Conservation (phyloP, 1,284 basidiomycete genomes). For the Trametes pubescens region DNA sequence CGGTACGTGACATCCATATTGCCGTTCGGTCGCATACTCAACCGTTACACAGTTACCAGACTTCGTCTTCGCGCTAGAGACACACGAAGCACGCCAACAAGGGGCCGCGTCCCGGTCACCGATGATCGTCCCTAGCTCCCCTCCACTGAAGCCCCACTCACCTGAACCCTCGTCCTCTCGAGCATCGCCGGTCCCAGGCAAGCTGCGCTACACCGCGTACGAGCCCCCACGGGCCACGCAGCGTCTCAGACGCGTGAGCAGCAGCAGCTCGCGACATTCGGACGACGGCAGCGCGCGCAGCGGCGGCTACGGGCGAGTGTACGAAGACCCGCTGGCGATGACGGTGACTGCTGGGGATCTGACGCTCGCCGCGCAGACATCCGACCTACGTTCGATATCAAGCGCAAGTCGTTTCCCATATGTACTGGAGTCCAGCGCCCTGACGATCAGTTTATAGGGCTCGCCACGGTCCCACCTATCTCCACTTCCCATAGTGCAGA, state of each 20-base stretch:
- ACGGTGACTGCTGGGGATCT: slow-evolving; percentile 66
- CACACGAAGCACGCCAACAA: slow-evolving; percentile 32
- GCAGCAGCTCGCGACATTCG: slow-evolving; percentile 40
- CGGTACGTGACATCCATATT: slow-evolving; percentile 48
- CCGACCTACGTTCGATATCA: slow-evolving; percentile 46
- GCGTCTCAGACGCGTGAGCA: slow-evolving; percentile 49
- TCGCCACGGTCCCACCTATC: slow-evolving; percentile 29
- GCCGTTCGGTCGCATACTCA: not conserved
- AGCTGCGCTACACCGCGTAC: slow-evolving; percentile 76
- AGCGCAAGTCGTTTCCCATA: slow-evolving; percentile 32
- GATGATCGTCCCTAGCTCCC: slow-evolving; percentile 32
- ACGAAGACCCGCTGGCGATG: slow-evolving; percentile 46
- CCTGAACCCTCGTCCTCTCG: slow-evolving; percentile 45
- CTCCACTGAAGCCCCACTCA: slow-evolving; percentile 32
- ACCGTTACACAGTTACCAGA: slow-evolving; percentile 65
- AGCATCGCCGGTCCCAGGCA: slow-evolving; percentile 46
- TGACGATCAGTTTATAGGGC: slow-evolving; percentile 17
- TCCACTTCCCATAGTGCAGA: slow-evolving; percentile 34
- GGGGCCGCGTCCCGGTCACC: slow-evolving; percentile 29
- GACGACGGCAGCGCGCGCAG: slow-evolving; percentile 40
- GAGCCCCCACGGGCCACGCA: slow-evolving; percentile 61
- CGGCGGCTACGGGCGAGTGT: slow-evolving; percentile 32
- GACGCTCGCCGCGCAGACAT: slow-evolving; percentile 55
- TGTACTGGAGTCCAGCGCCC: no score
- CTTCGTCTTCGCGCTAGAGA: slow-evolving; percentile 63